phyloP scores from a whole-genome alignment of 495 filamentous ascomycete species.

The Rhypophila decipiens region DNA sequence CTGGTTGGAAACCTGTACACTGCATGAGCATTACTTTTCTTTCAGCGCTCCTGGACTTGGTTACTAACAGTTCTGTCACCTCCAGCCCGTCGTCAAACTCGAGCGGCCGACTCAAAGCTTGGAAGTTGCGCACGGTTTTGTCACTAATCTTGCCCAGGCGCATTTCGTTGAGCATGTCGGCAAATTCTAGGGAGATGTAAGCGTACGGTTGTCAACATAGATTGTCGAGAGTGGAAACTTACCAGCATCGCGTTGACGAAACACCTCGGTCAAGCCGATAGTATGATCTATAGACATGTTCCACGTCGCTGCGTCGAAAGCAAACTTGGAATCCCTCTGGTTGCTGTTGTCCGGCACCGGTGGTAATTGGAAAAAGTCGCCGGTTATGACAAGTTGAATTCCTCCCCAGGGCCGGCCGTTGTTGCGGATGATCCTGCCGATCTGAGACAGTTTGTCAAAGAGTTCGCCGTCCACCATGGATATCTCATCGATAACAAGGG shows the following conservation, averaged over 20 bases:
- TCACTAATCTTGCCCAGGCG: constrained; percentile 72
- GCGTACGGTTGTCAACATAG: background rate
- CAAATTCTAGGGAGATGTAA: constrained; percentile 54
- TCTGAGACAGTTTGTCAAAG: constrained; percentile 89
- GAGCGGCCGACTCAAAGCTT: constrained; percentile 60
- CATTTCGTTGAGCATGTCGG: constrained; percentile 96
- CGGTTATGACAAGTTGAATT: constrained; percentile 92
- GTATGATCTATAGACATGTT: constrained; percentile 89
- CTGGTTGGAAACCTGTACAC: constrained; percentile 74
- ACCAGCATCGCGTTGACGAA: constrained; percentile 90
- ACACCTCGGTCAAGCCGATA: constrained; percentile 90
- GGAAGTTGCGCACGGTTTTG: constrained; percentile 65
- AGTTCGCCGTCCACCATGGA: constrained; percentile 98
- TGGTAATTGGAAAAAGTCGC: constrained; percentile 95
- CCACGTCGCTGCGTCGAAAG: constrained; percentile 90
- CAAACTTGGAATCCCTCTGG: constrained; percentile 70
- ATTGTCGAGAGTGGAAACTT: constrained; percentile 19
- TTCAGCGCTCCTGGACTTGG: background rate
- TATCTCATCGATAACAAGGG: constrained; percentile 88
- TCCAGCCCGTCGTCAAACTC: constrained; percentile 69
- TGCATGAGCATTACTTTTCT: constrained; percentile 1
- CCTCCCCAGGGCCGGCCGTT: constrained; percentile 92
- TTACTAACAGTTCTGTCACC: constrained; percentile 75
- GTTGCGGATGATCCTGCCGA: constrained; percentile 73
- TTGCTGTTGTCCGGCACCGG: constrained; percentile 69